phyloP scores from a whole-genome alignment of 1,284 basidiomycete species.

The Meripilus lineatus region DNA sequence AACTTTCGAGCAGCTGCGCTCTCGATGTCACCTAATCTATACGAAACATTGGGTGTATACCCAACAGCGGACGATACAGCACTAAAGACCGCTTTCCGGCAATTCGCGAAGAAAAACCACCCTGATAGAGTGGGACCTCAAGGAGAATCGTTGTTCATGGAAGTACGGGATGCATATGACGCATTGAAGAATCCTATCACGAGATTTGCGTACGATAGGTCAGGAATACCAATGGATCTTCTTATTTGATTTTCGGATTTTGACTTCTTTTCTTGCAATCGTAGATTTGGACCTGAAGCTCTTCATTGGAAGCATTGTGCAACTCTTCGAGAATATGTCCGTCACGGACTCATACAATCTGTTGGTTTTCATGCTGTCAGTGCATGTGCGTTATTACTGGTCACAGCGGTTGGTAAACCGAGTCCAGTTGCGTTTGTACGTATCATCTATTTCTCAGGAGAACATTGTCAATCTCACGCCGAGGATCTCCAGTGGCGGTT shows the following conservation, averaged over 20 bases:
- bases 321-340: conserved; percentile 67
- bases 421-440: conserved; percentile 66
- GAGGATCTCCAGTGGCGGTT: conserved; percentile 62
- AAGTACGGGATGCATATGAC: conserved; percentile 74
- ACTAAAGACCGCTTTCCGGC: conserved; percentile 69
- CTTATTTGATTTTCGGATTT: neutral
- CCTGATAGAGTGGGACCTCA: conserved; percentile 71
- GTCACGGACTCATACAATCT: conserved; percentile 60
- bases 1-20: conserved; percentile 52
- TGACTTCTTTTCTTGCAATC: conserved; percentile 6
- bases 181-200: conserved; percentile 74
- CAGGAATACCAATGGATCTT: conserved; percentile 16
- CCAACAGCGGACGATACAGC: conserved; percentile 59
- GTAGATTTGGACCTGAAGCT: conserved; percentile 72
- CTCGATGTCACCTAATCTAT: conserved; percentile 66
- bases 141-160: conserved; percentile 69
- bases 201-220: conserved; percentile 85
- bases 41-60: conserved; percentile 64
- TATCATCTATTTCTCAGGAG: conserved; percentile 17
- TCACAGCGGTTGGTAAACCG: conserved; percentile 52
- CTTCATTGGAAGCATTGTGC: conserved; percentile 62
- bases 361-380: conserved; percentile 73
- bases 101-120: conserved; percentile 71
- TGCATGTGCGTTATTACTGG: conserved; percentile 54
- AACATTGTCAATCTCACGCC: neutral